Conservation (phyloP, 306 rosid genomes). For the Prosopis cineraria region DNA sequence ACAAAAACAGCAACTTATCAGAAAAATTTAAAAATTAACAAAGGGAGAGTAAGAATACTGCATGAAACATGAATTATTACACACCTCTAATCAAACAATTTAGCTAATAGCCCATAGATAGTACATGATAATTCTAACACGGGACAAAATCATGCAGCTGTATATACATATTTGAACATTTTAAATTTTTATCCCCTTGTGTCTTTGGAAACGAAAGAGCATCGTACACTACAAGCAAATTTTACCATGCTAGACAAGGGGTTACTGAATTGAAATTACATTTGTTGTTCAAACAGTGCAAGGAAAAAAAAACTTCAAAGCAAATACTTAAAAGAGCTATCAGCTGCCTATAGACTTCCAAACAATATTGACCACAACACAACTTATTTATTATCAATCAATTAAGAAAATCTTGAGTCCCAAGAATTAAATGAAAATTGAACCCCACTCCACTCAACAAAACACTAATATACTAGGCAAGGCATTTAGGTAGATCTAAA, state of each 20-base stretch:
- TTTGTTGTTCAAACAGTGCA: not conserved
- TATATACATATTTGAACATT: not conserved
- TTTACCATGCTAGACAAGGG: not conserved
- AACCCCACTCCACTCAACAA: not conserved
- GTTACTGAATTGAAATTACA: not conserved
- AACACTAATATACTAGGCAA: not conserved
- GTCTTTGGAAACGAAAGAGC: not conserved
- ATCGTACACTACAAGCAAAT: not conserved
- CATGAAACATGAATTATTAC: conserved; percentile 25
- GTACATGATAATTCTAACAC: conserved; percentile 5
- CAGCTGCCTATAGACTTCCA: not conserved
- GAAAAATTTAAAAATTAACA: conserved; percentile 3
- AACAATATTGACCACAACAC: not conserved
- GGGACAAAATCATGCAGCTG: conserved; percentile 7
- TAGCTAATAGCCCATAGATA: not conserved
- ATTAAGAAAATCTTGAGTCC: not conserved
- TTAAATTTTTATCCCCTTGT: not conserved
- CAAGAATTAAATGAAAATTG: not conserved
- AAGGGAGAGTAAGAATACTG: not conserved
- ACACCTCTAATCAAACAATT: not conserved
- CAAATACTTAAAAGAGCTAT: not conserved
- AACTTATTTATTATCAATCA: not conserved
- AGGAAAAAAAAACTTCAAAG: not conserved
- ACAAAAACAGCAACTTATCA: conserved; percentile 34
- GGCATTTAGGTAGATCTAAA: not conserved